Percentiles rank a stretch among this genome's conserved stretches.
Conservation (phyloP, 2,329 filamentous ascomycete genomes). For the Ophiosphaerella herpotricha region DNA sequence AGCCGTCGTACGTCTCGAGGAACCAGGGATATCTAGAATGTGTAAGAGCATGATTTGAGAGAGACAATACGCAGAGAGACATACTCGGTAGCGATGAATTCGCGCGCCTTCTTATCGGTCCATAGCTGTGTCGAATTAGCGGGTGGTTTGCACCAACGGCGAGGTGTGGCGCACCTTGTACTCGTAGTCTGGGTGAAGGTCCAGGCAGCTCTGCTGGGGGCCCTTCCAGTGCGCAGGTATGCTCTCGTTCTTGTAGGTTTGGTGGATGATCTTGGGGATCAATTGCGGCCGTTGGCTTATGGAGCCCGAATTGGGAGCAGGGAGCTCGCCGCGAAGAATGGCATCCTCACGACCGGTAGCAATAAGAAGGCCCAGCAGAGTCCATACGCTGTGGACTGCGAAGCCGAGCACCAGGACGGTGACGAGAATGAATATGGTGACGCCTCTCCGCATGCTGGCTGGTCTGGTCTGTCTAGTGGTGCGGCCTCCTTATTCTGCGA, state of each 20-base stretch:
- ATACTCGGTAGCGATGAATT: slow-evolving; percentile 70
- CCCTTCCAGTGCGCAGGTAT: slow-evolving; percentile 69
- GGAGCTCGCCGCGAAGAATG: slow-evolving; percentile 69
- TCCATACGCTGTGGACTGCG: slow-evolving; percentile 70
- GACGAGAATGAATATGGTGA: slow-evolving; percentile 67
- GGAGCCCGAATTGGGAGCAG: slow-evolving; percentile 65
- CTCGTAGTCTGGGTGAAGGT: slow-evolving; percentile 72
- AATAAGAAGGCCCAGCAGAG: slow-evolving; percentile 70
- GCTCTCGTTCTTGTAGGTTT: slow-evolving; percentile 73
- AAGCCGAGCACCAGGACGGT: slow-evolving; percentile 67
- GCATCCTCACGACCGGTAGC: slow-evolving; percentile 69
- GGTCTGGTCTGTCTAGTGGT: slow-evolving; percentile 1
- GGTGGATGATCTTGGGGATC: slow-evolving; percentile 78
- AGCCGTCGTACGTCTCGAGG: slow-evolving; percentile 72
- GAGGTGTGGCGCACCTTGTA: slow-evolving; percentile 61
- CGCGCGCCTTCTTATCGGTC: slow-evolving; percentile 71
- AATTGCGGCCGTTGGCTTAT: slow-evolving; percentile 62
- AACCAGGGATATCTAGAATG: slow-evolving; percentile 71
- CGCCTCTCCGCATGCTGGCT: slow-evolving; percentile 62
- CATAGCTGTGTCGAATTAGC: slow-evolving; percentile 62
- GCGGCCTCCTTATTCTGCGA: slow-evolving; percentile 26
- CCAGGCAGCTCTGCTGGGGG: slow-evolving; percentile 68
- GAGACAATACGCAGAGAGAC: slow-evolving; percentile 6
- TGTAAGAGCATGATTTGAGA: slow-evolving; percentile 12
- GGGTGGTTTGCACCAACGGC: slow-evolving; percentile 16